phyloP scores from a whole-genome alignment of 495 filamentous ascomycete genomes.

The Physcia stellaris region DNA sequence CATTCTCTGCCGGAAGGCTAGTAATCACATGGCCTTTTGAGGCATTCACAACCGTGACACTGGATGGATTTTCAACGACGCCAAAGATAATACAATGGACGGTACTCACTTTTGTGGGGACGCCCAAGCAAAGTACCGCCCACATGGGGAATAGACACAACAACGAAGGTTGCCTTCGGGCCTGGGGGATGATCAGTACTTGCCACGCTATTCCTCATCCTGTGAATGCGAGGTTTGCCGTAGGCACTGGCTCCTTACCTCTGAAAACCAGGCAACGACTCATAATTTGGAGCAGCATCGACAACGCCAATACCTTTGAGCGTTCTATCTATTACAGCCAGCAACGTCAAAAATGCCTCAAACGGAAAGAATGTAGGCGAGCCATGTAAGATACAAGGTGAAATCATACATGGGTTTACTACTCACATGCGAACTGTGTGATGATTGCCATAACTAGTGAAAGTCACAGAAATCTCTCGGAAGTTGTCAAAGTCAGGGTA shows the following conservation, averaged over 20 bases:
- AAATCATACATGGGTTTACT: background rate
- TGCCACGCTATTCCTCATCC: background rate
- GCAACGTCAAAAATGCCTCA: background rate
- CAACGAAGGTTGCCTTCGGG: conserved; percentile 92
- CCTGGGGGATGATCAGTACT: conserved; percentile 29
- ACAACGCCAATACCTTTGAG: conserved; percentile 90
- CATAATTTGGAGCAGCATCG: conserved; percentile 80
- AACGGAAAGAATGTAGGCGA: no score
- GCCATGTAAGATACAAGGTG: no score
- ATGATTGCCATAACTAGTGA: conserved; percentile 79
- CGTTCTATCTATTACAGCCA: conserved; percentile 53
- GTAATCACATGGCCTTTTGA: conserved; percentile 65
- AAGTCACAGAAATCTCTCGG: conserved; percentile 73
- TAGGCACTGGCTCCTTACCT: conserved; percentile 28
- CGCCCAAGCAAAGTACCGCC: conserved; percentile 91
- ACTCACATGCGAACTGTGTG: conserved; percentile 78
- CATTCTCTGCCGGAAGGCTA: conserved; percentile 60
- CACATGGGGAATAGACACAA: conserved; percentile 85
- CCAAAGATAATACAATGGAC: background rate
- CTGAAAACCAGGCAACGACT: conserved; percentile 67
- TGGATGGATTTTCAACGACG: conserved; percentile 15
- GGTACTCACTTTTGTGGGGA: conserved; percentile 59
- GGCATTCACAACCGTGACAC: conserved; percentile 72
- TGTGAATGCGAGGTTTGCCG: background rate
- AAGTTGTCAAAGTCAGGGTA: no score